phyloP scores from a whole-genome alignment of 163 green algal species.

The Botryococcus braunii region DNA sequence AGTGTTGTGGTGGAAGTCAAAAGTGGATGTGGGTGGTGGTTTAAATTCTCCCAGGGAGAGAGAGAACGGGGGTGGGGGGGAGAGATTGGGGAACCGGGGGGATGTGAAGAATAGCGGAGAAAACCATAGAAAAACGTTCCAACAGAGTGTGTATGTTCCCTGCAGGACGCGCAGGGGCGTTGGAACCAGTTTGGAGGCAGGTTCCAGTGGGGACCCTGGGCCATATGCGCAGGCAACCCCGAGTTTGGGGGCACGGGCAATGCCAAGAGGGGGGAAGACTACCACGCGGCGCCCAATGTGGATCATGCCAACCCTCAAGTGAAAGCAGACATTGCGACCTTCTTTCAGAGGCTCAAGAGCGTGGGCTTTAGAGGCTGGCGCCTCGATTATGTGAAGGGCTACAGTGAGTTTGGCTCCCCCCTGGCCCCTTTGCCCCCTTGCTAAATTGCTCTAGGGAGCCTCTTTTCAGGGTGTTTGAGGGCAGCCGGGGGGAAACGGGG shows the following conservation, averaged over 20 bases:
- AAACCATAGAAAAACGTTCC: too few species aligned
- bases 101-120: too few species aligned
- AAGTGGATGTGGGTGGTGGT: too few species aligned
- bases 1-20: too few species aligned
- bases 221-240: slow-evolving; percentile 83
- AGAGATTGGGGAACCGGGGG: too few species aligned
- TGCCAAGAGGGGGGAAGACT: slow-evolving; percentile 74
- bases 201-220: slow-evolving; percentile 81
- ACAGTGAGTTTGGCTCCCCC: slow-evolving; percentile 18
- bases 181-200: slow-evolving; percentile 89
- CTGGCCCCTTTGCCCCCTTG: too few species aligned
- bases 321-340: slow-evolving; percentile 64
- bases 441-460: too few species aligned
- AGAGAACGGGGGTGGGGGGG: too few species aligned
- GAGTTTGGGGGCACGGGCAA: slow-evolving; percentile 70
- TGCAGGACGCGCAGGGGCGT: slow-evolving; percentile 66
- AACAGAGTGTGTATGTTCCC: too few species aligned
- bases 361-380: slow-evolving; percentile 87
- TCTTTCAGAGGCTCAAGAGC: slow-evolving; percentile 78
- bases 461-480: too few species aligned
- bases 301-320: slow-evolving; percentile 64
- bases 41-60: too few species aligned
- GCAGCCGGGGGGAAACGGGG: too few species aligned
- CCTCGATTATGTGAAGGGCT: slow-evolving; percentile 89
- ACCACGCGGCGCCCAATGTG: slow-evolving; percentile 82